These are phyloP conservation scores for Tetrapyrgos nigripes DNA, from an alignment of 1,284 basidiomycete genomes.

Conservation along the genomic window DNA sequence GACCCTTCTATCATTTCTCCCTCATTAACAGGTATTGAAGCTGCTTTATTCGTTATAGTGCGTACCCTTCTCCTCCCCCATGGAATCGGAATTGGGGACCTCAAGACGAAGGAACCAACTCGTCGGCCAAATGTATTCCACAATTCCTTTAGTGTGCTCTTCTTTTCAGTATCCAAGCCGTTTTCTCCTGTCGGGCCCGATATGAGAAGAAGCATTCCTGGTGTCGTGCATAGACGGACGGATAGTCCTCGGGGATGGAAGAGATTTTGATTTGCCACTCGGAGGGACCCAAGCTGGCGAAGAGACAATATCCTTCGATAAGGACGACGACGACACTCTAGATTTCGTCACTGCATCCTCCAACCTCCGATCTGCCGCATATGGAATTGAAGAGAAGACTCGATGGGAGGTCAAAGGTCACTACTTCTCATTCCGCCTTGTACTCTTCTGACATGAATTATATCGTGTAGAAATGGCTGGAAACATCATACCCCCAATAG, in stretches of 20 bases:
- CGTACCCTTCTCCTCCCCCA: constrained; percentile 21
- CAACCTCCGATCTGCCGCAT: constrained; percentile 91
- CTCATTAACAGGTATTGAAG: constrained; percentile 8
- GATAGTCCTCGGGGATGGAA: constrained; percentile 31
- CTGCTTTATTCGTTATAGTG: constrained; percentile 21
- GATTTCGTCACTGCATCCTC: constrained; percentile 96
- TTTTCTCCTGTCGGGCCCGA: neutral
- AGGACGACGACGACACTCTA: constrained; percentile 96
- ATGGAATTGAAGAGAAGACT: constrained; percentile 89
- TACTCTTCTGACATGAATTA: neutral
- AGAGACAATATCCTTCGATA: constrained; percentile 90
- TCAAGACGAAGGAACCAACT: constrained; percentile 20
- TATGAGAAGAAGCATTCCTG: constrained; percentile 29
- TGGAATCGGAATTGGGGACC: constrained; percentile 18
- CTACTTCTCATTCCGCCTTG: constrained; percentile 10
- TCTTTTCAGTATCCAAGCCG: neutral
- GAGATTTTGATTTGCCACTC: constrained; percentile 28
- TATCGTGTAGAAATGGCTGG: constrained; percentile 99
- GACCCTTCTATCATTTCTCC: constrained; percentile 9
- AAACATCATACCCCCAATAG: constrained; percentile 99
- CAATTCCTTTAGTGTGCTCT: constrained; percentile 10
- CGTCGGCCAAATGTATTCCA: constrained; percentile 22
- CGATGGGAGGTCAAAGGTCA: constrained; percentile 96
- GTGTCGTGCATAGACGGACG: constrained; percentile 32
- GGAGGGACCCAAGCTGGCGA: constrained; percentile 62